Conservation (phyloP, 164 flowering plant genomes). For the Magnolia officinalis region DNA sequence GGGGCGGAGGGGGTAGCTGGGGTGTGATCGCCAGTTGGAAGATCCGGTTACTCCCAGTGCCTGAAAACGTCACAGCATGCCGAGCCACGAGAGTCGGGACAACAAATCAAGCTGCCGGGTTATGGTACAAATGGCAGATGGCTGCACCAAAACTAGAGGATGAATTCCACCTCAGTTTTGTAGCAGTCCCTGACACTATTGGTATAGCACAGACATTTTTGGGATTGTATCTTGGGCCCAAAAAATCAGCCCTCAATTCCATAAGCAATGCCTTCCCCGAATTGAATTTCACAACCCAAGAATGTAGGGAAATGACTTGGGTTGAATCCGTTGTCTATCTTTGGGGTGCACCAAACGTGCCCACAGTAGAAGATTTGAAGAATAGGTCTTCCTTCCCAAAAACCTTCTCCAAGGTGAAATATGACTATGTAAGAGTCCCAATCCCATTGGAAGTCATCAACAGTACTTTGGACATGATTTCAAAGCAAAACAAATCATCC, state of each 20-base stretch:
- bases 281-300: slow-evolving; percentile 6
- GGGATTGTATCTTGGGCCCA: slow-evolving; percentile 22
- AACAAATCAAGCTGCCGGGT: not conserved
- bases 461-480: slow-evolving; percentile 6
- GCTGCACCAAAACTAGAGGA: slow-evolving; percentile 5
- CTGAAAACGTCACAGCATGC: slow-evolving; percentile 14
- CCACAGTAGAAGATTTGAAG: slow-evolving; percentile 10
- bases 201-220: slow-evolving; percentile 14
- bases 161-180: slow-evolving; percentile 11
- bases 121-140: slow-evolving; percentile 22
- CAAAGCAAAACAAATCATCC: slow-evolving; percentile 18
- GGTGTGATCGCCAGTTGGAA: slow-evolving; percentile 23
- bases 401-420: slow-evolving; percentile 22
- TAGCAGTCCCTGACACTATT: not conserved
- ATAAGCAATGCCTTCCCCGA: slow-evolving; percentile 18
- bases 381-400: slow-evolving; percentile 14
- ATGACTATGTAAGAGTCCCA: slow-evolving; percentile 19
- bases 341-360: slow-evolving; percentile 2
- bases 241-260: not conserved
- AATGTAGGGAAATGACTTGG: slow-evolving; percentile 26
- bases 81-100: slow-evolving; percentile 7
- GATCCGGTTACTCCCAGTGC: slow-evolving; percentile 11
- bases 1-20: slow-evolving; percentile 21
- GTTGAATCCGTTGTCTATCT: slow-evolving; percentile 15
- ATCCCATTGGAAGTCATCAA: slow-evolving; percentile 11